phyloP scores from a whole-genome alignment of 768 basidiomycete species.

The Psilocybe cyanescens region DNA sequence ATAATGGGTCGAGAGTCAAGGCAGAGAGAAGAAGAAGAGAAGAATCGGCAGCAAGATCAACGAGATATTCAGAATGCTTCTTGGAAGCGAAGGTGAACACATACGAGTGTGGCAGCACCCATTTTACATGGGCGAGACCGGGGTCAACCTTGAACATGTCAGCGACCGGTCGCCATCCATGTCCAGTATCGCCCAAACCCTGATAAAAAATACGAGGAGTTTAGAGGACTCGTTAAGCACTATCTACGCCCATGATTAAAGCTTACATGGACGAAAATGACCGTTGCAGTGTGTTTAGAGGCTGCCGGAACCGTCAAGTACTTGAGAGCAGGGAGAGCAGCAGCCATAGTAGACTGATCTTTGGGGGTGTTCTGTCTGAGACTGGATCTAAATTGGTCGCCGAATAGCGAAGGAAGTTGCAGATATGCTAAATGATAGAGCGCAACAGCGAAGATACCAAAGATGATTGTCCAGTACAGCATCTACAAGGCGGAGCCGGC shows the following conservation, averaged over 20 bases:
- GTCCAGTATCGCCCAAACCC: conserved; percentile 78
- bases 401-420: conserved; percentile 13
- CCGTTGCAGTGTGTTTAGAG: conserved; percentile 78
- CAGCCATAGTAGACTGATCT: conserved; percentile 29
- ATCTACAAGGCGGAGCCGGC: conserved; percentile 26
- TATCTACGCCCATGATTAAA: conserved; percentile 6
- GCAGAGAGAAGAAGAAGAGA: conserved; percentile 5
- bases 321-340: conserved; percentile 39
- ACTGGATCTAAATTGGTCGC: conserved; percentile 10
- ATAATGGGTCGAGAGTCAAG: conserved; percentile 1
- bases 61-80: not conserved
- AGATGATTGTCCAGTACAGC: conserved; percentile 27
- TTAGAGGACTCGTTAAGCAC: conserved; percentile 4
- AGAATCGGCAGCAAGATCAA: not conserved
- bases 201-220: conserved; percentile 30
- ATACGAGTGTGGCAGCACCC: conserved; percentile 86
- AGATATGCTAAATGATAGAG: conserved; percentile 26
- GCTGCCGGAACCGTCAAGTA: conserved; percentile 57
- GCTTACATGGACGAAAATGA: conserved; percentile 89
- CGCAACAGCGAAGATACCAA: conserved; percentile 27
- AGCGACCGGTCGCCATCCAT: conserved; percentile 80
- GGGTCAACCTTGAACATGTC: conserved; percentile 61
- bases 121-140: conserved; percentile 78
- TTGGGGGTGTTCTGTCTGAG: conserved; percentile 8
- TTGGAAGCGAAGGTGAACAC: conserved; percentile 25